Percentiles rank a stretch among this genome's conserved stretches.
phyloP scores from a whole-genome alignment of 1,284 basidiomycete genomes.

The Hypsizygus ulmarius region DNA sequence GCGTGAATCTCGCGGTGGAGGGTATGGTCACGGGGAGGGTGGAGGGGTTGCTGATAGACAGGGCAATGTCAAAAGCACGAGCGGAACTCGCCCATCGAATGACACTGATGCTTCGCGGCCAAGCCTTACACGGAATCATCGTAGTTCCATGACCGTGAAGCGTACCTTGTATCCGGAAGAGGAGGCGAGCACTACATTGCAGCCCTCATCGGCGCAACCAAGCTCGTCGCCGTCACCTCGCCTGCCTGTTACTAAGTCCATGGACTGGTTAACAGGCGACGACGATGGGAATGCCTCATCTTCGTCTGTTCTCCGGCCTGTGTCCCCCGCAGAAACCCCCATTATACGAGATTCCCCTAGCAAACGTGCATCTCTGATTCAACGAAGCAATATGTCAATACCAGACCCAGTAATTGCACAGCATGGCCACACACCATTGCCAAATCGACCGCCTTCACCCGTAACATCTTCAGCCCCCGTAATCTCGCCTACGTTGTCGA shows the following conservation, averaged over 20 bases:
- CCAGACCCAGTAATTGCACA: slow-evolving; percentile 49
- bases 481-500: slow-evolving; percentile 33
- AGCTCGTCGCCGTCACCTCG: neutral
- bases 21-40: neutral
- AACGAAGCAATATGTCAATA: slow-evolving; percentile 46
- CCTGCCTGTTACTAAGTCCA: slow-evolving; percentile 16
- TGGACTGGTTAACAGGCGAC: slow-evolving; percentile 74
- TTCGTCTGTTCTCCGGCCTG: slow-evolving; percentile 12
- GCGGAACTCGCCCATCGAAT: neutral
- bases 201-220: neutral
- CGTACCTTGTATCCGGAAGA: slow-evolving; percentile 11
- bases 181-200: slow-evolving; percentile 8
- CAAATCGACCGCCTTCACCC: slow-evolving; percentile 23
- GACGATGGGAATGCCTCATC: slow-evolving; percentile 41
- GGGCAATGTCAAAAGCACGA: slow-evolving; percentile 5
- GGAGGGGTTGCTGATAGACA: neutral
- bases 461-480: slow-evolving; percentile 22
- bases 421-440: slow-evolving; percentile 29
- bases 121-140: slow-evolving; percentile 39
- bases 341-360: slow-evolving; percentile 65
- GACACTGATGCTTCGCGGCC: slow-evolving; percentile 27
- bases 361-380: slow-evolving; percentile 66
- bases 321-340: slow-evolving; percentile 31
- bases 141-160: slow-evolving; percentile 39
- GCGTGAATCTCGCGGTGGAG: slow-evolving; percentile 39